These are phyloP conservation scores for Diplogelasinospora grovesii DNA, from an alignment of 495 filamentous ascomycete genomes.

Conservation along the genomic window DNA sequence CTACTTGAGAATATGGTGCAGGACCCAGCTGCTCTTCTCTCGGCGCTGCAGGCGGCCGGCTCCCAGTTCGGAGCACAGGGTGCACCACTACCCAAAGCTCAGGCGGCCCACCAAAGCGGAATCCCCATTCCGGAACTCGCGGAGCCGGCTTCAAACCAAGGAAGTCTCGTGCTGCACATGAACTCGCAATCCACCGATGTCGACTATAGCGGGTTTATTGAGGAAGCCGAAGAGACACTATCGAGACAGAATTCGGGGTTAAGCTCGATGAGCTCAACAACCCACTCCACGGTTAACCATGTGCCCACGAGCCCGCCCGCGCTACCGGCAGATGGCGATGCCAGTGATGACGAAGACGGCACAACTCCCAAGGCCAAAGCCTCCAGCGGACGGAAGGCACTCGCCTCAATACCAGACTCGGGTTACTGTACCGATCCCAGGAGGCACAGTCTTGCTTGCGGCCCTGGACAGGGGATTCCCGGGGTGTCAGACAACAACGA, in stretches of 20 bases:
- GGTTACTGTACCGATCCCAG: constrained; percentile 20
- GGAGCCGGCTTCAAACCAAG: constrained; percentile 12
- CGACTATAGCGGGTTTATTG: constrained; percentile 23
- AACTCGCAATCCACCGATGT: constrained; percentile 24
- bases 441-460: constrained; percentile 18
- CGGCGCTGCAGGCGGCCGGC: too few relatives aligned
- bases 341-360: background rate
- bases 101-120: too few relatives aligned
- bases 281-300: constrained; percentile 22
- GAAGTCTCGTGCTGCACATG: constrained; percentile 24
- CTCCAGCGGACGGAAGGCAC: constrained; percentile 5
- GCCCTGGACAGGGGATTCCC: background rate
- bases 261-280: constrained; percentile 16
- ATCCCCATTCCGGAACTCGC: background rate
- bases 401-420: constrained; percentile 20
- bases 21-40: background rate
- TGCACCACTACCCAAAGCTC: too few relatives aligned
- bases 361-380: background rate
- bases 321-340: constrained; percentile 1
- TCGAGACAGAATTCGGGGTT: constrained; percentile 21
- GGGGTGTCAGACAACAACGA: too few relatives aligned
- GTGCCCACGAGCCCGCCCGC: constrained; percentile 23
- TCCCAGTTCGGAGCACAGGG: too few relatives aligned
- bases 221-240: constrained; percentile 18
- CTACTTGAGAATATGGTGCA: constrained; percentile 1